These are phyloP conservation scores for Lachnellula subtilissima DNA, from an alignment of 2,329 filamentous ascomycete species.

Conservation along the genomic window DNA sequence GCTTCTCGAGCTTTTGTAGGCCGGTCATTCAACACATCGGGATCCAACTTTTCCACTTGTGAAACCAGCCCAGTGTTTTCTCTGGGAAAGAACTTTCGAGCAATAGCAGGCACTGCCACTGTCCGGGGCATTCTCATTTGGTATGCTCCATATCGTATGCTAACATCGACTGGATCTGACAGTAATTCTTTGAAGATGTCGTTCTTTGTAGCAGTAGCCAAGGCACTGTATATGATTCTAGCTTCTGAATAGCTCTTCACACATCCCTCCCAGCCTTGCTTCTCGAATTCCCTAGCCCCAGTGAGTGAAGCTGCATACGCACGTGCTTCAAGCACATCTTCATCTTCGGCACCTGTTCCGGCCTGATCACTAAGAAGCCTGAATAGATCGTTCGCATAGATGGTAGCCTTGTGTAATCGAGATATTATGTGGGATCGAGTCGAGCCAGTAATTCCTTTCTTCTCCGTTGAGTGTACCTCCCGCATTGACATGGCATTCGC, in stretches of 20 bases:
- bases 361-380: slow-evolving; percentile 58
- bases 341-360: slow-evolving; percentile 59
- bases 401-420: slow-evolving; percentile 73
- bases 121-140: slow-evolving; percentile 84
- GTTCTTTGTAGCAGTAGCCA: slow-evolving; percentile 61
- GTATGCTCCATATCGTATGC: slow-evolving; percentile 90
- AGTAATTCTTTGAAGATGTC: slow-evolving; percentile 85
- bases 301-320: slow-evolving; percentile 75
- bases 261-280: slow-evolving; percentile 77
- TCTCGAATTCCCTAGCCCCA: slow-evolving; percentile 80
- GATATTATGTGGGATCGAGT: slow-evolving; percentile 86
- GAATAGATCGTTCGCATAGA: slow-evolving; percentile 64
- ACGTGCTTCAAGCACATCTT: slow-evolving; percentile 76
- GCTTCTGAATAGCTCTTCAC: slow-evolving; percentile 71
- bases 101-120: slow-evolving; percentile 72
- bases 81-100: slow-evolving; percentile 70
- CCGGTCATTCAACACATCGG: slow-evolving; percentile 58
- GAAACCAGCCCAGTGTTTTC: slow-evolving; percentile 57
- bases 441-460: slow-evolving; percentile 71
- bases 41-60: slow-evolving; percentile 66
- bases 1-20: slow-evolving; percentile 45
- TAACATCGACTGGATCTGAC: slow-evolving; percentile 82
- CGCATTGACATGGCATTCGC: slow-evolving; percentile 96
- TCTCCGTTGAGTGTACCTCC: slow-evolving; percentile 71
- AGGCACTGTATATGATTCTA: slow-evolving; percentile 74